Evolutionary conservation across 257 asterid genomes (phyloP).

Genomic region (Paraleonurus japonicus): DNA sequence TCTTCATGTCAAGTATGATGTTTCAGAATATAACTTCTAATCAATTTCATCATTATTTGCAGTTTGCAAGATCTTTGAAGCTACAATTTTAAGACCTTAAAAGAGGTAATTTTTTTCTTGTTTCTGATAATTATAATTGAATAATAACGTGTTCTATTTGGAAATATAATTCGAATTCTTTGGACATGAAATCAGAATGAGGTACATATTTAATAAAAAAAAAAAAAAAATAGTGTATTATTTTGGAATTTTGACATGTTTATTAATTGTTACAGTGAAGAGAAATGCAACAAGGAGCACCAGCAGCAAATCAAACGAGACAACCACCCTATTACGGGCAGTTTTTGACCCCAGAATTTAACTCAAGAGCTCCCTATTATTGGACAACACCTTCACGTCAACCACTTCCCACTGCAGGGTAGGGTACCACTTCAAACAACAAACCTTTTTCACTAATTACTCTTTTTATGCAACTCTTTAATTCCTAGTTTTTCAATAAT

Average conservation of each 20-base stretch:
- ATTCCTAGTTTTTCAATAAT: too few relatives aligned
- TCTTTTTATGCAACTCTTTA: background rate
- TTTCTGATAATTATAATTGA: too few relatives aligned
- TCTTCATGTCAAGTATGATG: background rate
- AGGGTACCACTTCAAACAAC: too few relatives aligned
- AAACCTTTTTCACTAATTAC: too few relatives aligned
- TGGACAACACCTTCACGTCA: background rate
- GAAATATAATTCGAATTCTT: background rate
- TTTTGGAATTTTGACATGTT: background rate
- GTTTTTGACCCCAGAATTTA: background rate
- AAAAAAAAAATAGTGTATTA: too few relatives aligned
- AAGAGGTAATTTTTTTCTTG: background rate
- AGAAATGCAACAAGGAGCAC: constrained; percentile 17
- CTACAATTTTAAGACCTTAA: background rate
- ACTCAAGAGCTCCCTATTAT: background rate
- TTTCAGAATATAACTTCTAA: background rate
- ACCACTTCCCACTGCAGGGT: too few relatives aligned
- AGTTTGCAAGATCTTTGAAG: constrained; percentile 11
- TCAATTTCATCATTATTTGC: constrained; percentile 1
- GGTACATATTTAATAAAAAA: too few relatives aligned
- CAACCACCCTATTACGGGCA: background rate
- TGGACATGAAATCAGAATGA: too few relatives aligned
- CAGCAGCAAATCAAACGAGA: background rate
- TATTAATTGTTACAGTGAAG: too few relatives aligned
- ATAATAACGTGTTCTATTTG: too few relatives aligned